phyloP scores from a whole-genome alignment of 768 basidiomycete genomes.

The Tulasnella sp. region DNA sequence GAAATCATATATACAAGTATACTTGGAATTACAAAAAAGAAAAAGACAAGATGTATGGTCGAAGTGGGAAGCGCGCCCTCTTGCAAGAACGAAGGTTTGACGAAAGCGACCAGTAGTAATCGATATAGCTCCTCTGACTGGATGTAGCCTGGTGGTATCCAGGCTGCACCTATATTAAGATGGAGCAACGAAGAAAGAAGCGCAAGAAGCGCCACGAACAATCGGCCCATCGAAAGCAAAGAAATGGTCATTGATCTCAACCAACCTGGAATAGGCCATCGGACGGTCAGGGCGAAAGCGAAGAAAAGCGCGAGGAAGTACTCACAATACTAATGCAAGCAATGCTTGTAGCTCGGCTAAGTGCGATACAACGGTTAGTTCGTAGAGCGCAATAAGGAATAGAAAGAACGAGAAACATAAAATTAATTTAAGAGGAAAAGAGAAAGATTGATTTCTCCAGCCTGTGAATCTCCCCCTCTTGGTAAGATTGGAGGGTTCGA shows the following conservation, averaged over 20 bases:
- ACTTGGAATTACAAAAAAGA: neutral
- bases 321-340: too few relatives aligned
- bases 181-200: neutral
- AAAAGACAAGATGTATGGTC: neutral
- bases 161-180: constrained; percentile 1
- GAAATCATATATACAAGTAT: too few relatives aligned
- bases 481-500: neutral
- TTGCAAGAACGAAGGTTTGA: neutral
- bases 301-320: too few relatives aligned
- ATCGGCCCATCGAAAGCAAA: too few relatives aligned
- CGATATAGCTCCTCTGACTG: neutral
- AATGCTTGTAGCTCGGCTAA: too few relatives aligned
- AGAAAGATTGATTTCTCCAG: neutral
- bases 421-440: too few relatives aligned
- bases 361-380: too few relatives aligned
- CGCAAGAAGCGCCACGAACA: neutral
- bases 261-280: too few relatives aligned
- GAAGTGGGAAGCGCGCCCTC: neutral
- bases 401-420: too few relatives aligned
- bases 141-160: neutral
- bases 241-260: too few relatives aligned
- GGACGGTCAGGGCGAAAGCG: too few relatives aligned
- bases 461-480: neutral
- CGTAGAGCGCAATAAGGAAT: too few relatives aligned
- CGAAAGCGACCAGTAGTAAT: neutral